A percentile compares a stretch with the other conserved stretches of the same genome.
Evolutionary conservation across 352 stramenopile genomes (phyloP).

Genomic region (Phytophthora vignae): DNA sequence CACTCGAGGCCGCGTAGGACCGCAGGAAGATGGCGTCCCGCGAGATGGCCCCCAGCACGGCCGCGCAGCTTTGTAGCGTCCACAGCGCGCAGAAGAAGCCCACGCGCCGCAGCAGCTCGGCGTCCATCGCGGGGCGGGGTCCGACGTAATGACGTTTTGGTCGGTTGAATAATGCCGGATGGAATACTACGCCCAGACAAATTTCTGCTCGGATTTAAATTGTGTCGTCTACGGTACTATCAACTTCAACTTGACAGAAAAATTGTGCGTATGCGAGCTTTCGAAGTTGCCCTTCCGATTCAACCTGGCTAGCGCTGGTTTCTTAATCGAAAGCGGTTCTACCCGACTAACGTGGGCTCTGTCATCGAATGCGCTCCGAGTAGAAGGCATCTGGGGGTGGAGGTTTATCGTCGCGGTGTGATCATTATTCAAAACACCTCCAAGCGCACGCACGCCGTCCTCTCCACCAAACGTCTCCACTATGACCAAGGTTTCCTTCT

Average conservation of each 20-base stretch:
- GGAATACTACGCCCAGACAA: too few species aligned
- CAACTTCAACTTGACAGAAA: conserved; percentile 1
- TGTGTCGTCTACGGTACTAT: not conserved
- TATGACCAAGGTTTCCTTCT: too few species aligned
- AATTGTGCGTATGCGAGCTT: not conserved
- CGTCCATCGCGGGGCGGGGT: conserved; percentile 19
- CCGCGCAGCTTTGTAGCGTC: conserved; percentile 80
- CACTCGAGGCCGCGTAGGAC: conserved; percentile 69
- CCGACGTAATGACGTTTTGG: too few species aligned
- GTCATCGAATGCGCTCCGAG: too few species aligned
- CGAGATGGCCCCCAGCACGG: conserved; percentile 80
- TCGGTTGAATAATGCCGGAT: too few species aligned
- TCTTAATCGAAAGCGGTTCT: not conserved
- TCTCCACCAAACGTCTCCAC: too few species aligned
- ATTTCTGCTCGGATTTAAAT: too few species aligned
- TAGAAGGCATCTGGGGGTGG: too few species aligned
- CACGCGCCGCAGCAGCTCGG: conserved; percentile 60
- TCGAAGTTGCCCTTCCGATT: not conserved
- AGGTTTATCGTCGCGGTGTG: too few species aligned
- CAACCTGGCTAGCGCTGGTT: not conserved
- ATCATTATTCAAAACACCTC: too few species aligned
- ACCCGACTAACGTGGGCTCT: too few species aligned
- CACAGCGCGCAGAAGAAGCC: conserved; percentile 87
- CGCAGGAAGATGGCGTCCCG: conserved; percentile 87
- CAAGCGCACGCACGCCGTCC: too few species aligned